Evolutionary conservation across 768 basidiomycete genomes (phyloP), one percentile per base, ranked within the genome.

Genomic region (Termitomyces sp.): DNA sequence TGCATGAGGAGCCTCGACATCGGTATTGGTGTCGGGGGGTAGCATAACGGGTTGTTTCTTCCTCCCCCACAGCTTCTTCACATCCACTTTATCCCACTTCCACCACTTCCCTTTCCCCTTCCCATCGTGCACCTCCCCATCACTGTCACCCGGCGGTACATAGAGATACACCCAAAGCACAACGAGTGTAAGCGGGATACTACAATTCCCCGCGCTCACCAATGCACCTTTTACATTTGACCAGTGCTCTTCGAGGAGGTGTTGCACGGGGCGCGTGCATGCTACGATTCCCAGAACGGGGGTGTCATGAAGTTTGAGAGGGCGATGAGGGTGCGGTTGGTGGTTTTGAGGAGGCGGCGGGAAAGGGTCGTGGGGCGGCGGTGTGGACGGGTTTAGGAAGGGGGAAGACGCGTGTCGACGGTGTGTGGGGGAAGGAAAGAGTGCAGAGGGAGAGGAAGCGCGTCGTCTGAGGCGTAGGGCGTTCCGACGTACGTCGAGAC

Each of bases 141-240:
- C n/a, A n/a, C n/a, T n/a, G 3, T 29, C 20, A 5, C 35, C 18
- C 10, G 32, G 18, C 12, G 72, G 70, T 5, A 76, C 73, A 0
- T 85, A 88, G 71, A 96, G 96, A 75, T 95, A 98, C 15, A 90
- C 94, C 11, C 95, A 94, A 40, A 98, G 85, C 7, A 97, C 93
- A 53, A 98, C 79, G 23, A 97, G 75, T 2, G 95, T 98, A 25
- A 98, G 65, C 0, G 95, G 96, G 56, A 98, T 87, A 10, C 88
- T 86, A 56, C 91, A 92, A 56, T 78, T 83, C 1, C 93, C 91
- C 1, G 87, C 84, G 12, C 74, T 72, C 2, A 73, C 76, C 46
- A 94, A 69, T 0, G 91, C 87, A 25, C 84, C 81, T 62, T 84
- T 88, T 56, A 92, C 66, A 0, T 88, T 83, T 33, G 73, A 76